Evolutionary conservation across 352 stramenopile species (phyloP).

Genomic region (Phytophthora syringae): DNA sequence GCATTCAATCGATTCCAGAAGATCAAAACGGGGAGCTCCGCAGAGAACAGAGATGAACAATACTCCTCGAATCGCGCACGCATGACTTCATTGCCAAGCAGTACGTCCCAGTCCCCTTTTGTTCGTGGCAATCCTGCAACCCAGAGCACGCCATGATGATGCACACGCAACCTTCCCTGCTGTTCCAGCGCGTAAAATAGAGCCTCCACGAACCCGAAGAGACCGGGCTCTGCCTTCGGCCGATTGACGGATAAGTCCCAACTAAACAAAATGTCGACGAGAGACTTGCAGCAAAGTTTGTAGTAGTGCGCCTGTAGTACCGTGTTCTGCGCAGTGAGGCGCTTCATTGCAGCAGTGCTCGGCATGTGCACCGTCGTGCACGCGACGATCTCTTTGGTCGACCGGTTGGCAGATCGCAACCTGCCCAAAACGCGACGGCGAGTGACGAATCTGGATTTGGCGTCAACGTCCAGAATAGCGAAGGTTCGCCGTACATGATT

Average conservation of each 20-base stretch:
- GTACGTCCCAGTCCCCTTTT: neutral
- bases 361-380: neutral
- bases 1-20: neutral
- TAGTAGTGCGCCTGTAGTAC: conserved; percentile 19
- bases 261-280: conserved; percentile 11
- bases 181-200: conserved; percentile 36
- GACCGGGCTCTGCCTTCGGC: conserved; percentile 21
- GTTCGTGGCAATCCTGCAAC: neutral
- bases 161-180: conserved; percentile 25
- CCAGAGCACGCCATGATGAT: conserved; percentile 36
- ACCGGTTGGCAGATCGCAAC: neutral
- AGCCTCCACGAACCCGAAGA: conserved; percentile 28
- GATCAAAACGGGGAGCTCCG: neutral
- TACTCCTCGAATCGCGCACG: neutral
- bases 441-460: too few relatives aligned
- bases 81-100: neutral
- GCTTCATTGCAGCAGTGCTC: neutral
- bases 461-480: conserved; percentile 35
- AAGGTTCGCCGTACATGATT: conserved; percentile 24
- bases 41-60: neutral
- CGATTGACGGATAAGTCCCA: conserved; percentile 18
- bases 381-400: neutral
- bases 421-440: too few relatives aligned
- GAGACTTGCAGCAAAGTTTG: conserved; percentile 1
- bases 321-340: neutral